Percentiles rank a stretch among this genome's conserved stretches.
These are phyloP conservation scores for Sedum album DNA, from an alignment of 164 flowering plant genomes.

Conservation along the genomic window DNA sequence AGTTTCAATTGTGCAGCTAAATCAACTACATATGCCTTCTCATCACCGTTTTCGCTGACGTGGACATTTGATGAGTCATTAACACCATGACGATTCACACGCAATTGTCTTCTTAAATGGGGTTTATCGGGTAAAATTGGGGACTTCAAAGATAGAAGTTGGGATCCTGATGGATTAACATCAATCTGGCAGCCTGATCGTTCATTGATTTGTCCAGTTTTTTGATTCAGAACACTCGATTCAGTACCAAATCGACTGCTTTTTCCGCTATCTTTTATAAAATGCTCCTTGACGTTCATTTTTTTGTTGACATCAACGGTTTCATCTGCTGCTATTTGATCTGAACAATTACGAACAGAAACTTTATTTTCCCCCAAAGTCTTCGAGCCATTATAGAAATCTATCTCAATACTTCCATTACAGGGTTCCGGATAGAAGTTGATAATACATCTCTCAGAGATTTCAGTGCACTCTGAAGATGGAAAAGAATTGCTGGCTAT, in stretches of 20 bases:
- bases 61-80: background rate
- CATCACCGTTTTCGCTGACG: background rate
- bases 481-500: constrained; percentile 20
- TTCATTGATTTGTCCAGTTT: background rate
- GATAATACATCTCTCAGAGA: constrained; percentile 9
- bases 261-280: background rate
- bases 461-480: constrained; percentile 18
- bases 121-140: background rate
- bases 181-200: background rate
- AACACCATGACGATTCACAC: background rate
- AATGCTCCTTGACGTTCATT: background rate
- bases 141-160: background rate
- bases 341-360: constrained; percentile 1
- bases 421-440: background rate
- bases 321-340: background rate
- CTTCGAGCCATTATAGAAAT: constrained; percentile 13
- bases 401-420: constrained; percentile 14
- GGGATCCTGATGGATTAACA: background rate
- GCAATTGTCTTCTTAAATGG: background rate
- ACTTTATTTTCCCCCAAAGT: constrained; percentile 8
- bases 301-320: background rate
- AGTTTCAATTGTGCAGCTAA: constrained; percentile 35
- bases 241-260: background rate
- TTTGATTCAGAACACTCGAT: background rate
- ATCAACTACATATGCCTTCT: constrained; percentile 11